Evolutionary conservation across 2,329 filamentous ascomycete genomes (phyloP).

Genomic region (Pseudocercospora macadamiae): DNA sequence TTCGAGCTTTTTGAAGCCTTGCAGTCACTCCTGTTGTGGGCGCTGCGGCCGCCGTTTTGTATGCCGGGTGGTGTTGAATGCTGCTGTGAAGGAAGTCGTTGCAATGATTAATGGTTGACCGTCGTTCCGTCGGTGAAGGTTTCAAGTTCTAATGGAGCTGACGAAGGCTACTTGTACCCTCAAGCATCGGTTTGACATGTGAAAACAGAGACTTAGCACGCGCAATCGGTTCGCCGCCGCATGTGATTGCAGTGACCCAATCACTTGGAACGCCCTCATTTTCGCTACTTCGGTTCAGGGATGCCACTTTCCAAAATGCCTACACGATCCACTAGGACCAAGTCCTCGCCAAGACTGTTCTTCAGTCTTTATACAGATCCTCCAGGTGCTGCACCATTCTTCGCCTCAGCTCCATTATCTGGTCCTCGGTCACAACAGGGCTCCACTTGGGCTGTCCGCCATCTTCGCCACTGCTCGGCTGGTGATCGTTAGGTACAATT

Average conservation of each 20-base stretch:
- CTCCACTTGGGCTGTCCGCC: constrained; percentile 31
- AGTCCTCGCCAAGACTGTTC: neutral
- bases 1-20: too few species aligned
- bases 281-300: neutral
- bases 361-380: constrained; percentile 43
- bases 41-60: too few species aligned
- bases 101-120: neutral
- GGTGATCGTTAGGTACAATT: constrained; percentile 40
- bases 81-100: neutral
- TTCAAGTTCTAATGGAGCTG: neutral
- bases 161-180: neutral
- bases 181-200: neutral
- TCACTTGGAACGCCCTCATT: neutral
- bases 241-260: neutral
- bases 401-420: constrained; percentile 38
- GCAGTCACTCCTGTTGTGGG: too few species aligned
- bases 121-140: neutral
- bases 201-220: neutral
- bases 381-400: constrained; percentile 44
- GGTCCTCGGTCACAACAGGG: constrained; percentile 35
- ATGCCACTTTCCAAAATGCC: too few species aligned
- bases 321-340: too few species aligned
- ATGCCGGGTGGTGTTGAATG: too few species aligned
- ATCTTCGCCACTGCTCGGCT: constrained; percentile 19
- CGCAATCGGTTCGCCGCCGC: neutral